These are phyloP conservation scores for Rhododendron ovatum DNA, from an alignment of 148 eudicot genomes.

Conservation along the genomic window DNA sequence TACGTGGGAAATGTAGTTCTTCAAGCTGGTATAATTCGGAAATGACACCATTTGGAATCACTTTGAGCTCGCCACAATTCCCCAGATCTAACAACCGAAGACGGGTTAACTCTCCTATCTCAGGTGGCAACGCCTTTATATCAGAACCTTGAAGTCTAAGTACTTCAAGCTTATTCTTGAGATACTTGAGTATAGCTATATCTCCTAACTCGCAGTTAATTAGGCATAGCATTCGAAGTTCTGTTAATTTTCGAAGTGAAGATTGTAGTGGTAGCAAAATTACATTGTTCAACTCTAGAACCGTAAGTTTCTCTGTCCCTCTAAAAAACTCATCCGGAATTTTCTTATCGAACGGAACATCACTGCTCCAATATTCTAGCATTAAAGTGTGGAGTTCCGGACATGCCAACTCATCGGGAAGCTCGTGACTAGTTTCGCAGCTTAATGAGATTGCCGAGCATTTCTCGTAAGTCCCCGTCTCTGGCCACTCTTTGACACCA, in stretches of 20 bases:
- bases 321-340: not conserved
- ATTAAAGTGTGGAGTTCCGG: constrained; percentile 7
- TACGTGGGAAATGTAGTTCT: not conserved
- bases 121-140: not conserved
- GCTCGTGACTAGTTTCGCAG: not conserved
- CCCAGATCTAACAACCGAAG: not conserved
- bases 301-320: not conserved
- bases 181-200: not conserved
- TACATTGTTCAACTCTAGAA: not conserved
- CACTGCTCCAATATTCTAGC: too few species aligned
- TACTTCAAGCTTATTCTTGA: constrained; percentile 7
- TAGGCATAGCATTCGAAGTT: constrained; percentile 2
- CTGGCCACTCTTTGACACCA: not conserved
- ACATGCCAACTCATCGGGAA: constrained; percentile 2
- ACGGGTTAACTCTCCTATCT: not conserved
- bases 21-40: not conserved
- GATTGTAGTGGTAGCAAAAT: not conserved
- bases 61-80: not conserved
- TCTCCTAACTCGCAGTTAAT: not conserved
- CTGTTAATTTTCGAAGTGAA: not conserved
- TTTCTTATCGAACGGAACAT: too few species aligned
- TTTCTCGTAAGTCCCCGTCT: not conserved
- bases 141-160: not conserved
- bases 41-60: not conserved
- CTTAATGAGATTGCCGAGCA: not conserved